Conservation (phyloP, 768 basidiomycete genomes). For the Auricularia heimuer region DNA sequence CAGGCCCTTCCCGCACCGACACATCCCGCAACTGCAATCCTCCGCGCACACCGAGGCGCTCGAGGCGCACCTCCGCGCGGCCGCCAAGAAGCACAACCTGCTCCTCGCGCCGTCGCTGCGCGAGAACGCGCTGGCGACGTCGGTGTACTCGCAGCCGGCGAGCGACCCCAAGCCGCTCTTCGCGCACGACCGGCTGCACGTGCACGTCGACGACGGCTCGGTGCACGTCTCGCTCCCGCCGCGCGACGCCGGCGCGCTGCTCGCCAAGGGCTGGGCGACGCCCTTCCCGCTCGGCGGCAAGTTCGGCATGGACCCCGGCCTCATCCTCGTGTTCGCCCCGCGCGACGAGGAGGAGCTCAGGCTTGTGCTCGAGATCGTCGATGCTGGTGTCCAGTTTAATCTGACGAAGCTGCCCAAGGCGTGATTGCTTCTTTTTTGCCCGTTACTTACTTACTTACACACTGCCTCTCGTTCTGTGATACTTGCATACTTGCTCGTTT, state of each 20-base stretch:
- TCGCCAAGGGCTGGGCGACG: not conserved
- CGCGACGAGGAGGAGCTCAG: not conserved
- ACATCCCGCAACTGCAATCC: not conserved
- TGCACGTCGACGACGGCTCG: not conserved
- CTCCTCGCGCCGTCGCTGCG: constrained; percentile 2
- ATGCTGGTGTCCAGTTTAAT: not conserved
- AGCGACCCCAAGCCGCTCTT: not conserved
- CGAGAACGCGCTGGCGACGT: not conserved
- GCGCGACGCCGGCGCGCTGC: not conserved
- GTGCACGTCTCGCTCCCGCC: not conserved
- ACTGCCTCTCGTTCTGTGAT: no score
- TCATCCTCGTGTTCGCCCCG: not conserved
- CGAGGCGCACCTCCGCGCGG: not conserved
- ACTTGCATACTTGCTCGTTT: no score
- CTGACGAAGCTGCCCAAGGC: not conserved
- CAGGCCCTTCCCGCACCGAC: not conserved
- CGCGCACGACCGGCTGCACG: not conserved
- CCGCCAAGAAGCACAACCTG: not conserved
- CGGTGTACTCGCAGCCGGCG: not conserved
- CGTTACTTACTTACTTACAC: no score
- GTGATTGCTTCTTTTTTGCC: no score
- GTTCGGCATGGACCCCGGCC: not conserved
- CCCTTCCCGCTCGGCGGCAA: not conserved
- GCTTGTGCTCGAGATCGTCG: not conserved
- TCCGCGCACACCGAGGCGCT: not conserved